phyloP scores from a whole-genome alignment of 176 grass and related monocot species.

The Zoysia pacifica region DNA sequence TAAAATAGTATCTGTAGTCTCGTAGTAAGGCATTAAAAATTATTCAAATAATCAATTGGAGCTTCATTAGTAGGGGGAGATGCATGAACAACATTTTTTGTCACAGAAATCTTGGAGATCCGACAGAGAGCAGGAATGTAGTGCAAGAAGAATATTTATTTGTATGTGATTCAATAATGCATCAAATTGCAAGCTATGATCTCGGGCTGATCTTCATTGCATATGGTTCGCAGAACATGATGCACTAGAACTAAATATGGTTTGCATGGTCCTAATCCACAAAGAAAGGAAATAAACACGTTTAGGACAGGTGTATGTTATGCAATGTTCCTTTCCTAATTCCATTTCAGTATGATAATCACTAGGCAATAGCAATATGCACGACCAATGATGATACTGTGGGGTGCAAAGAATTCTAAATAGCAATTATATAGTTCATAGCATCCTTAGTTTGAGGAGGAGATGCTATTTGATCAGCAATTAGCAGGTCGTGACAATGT shows the following conservation, averaged over 20 bases:
- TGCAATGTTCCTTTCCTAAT: constrained; percentile 22
- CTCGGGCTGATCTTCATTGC: constrained; percentile 17
- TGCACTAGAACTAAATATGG: constrained; percentile 3
- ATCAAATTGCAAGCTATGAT: constrained; percentile 15
- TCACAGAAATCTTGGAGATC: constrained; percentile 15
- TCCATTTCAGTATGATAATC: background rate
- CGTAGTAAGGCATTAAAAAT: background rate
- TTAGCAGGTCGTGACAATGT: background rate
- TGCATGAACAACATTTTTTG: background rate
- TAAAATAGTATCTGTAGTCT: background rate
- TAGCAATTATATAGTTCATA: background rate
- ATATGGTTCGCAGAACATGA: background rate
- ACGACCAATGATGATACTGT: background rate
- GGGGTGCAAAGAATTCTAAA: background rate
- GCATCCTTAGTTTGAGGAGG: constrained; percentile 11
- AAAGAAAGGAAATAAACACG: background rate
- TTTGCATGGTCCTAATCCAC: constrained; percentile 6
- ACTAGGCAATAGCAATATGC: background rate
- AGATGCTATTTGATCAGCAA: background rate
- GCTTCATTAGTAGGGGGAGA: background rate
- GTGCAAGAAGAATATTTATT: constrained; percentile 11
- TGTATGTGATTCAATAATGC: constrained; percentile 13
- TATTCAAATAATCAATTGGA: constrained; percentile 25
- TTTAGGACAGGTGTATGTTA: background rate
- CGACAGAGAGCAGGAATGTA: constrained; percentile 7